Evolutionary conservation across 805 yeast species (phyloP), one percentile per base, ranked within the genome.

Genomic region (Kodamaea fukazawae): DNA sequence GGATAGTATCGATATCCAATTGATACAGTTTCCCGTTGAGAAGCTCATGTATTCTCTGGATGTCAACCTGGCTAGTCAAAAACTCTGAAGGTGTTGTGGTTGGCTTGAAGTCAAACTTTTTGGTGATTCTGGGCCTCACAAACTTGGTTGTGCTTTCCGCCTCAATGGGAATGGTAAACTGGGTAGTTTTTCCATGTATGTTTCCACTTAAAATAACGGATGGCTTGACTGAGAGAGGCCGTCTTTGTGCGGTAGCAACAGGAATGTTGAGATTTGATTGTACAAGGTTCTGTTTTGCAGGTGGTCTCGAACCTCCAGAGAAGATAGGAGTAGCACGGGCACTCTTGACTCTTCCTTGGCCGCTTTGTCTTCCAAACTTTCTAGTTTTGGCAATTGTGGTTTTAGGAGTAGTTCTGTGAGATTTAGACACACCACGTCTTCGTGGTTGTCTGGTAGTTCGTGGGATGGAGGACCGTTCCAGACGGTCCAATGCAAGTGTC

Each of bases 111-210:
- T 32, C 20, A 8, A 22, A 15, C 29, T 17, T 29, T 28, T 37
- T 13, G 32, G 38, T 22, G 9, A 27, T n/a, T 28, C 29, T 15
- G 6, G 32, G 42, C 14, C 40, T 41, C 2, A 52, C 46, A 29
- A 46, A 55, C 15, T 41, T 48, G 8, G 39, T 43, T 3, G 49
- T 44, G 35, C 67, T 64, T 34, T 67, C 73, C 0, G 58, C 66
- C 44, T 68, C 74, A 35, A 61, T 48, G 0, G 45, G 59, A 2
- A 61, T 57, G 2, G 72, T 67, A 41, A 12, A 44, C 33, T 1
- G 72, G 70, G 22, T 25, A 3, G 31, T 16, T 47, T 44, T 31
- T 68, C 49, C 51, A 52, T 32, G 27, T 20, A 20, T 32, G 35
- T 14, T 8, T 22, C 28, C 31, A 14, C 16, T 11, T 49, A 40